phyloP scores from a whole-genome alignment of 2,329 filamentous ascomycete species.

The Diplodia sapinea region DNA sequence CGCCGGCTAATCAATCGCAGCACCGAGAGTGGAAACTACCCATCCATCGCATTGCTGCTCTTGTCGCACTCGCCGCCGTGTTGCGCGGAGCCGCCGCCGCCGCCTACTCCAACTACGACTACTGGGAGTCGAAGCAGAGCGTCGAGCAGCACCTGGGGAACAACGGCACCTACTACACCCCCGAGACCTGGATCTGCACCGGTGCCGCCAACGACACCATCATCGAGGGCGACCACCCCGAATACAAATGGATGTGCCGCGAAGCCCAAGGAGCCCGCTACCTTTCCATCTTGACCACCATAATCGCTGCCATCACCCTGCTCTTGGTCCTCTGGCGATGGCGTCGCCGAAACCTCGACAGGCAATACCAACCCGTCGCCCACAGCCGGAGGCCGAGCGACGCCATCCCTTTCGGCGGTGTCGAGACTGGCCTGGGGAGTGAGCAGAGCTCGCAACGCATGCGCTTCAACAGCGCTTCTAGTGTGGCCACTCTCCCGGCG shows the following conservation, averaged over 20 bases:
- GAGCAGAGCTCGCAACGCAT: background rate
- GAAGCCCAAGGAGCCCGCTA: slow-evolving; percentile 19
- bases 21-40: slow-evolving; percentile 1
- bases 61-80: slow-evolving; percentile 10
- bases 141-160: background rate
- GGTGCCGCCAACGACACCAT: slow-evolving; percentile 3
- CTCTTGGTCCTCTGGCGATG: slow-evolving; percentile 18
- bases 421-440: background rate
- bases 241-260: slow-evolving; percentile 16
- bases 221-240: slow-evolving; percentile 11
- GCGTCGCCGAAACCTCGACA: slow-evolving; percentile 18
- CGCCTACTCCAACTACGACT: slow-evolving; percentile 14
- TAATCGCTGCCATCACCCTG: slow-evolving; percentile 4
- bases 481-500: background rate
- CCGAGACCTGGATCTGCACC: slow-evolving; percentile 20
- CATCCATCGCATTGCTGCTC: slow-evolving; percentile 12
- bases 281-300: slow-evolving; percentile 7
- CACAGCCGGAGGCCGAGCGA: background rate
- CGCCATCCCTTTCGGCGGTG: background rate
- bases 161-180: slow-evolving; percentile 10
- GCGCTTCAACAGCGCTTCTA: background rate
- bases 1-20: background rate
- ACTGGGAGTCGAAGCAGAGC: slow-evolving; percentile 15
- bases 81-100: slow-evolving; percentile 10
- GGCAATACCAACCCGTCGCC: slow-evolving; percentile 6